Percentiles rank a stretch among this genome's conserved stretches.
Evolutionary conservation across 208 protist species (phyloP).

Genomic region (Leptomonas seymouri): DNA sequence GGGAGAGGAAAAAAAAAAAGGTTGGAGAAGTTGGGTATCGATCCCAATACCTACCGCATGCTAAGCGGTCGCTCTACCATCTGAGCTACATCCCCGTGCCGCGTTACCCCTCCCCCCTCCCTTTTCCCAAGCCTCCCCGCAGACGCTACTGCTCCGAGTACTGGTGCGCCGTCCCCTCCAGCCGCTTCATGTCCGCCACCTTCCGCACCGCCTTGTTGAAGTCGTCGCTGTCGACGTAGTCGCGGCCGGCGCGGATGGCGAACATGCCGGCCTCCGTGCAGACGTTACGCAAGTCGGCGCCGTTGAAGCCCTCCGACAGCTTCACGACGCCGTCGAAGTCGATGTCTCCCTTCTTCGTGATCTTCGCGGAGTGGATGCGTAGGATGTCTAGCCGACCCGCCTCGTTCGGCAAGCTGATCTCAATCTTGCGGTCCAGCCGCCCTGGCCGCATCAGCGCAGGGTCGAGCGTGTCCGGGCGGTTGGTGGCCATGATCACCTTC

Average conservation of each 20-base stretch:
- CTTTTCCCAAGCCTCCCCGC: neutral
- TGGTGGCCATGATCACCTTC: slow-evolving; percentile 99
- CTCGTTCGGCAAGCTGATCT: slow-evolving; percentile 99
- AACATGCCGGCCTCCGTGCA: slow-evolving; percentile 99
- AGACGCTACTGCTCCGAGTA: slow-evolving; percentile 84
- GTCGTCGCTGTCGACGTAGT: slow-evolving; percentile 98
- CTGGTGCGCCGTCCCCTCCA: slow-evolving; percentile 94
- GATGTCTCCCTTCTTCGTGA: slow-evolving; percentile 98
- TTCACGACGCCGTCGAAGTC: slow-evolving; percentile 99
- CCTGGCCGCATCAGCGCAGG: slow-evolving; percentile 98
- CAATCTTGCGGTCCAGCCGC: slow-evolving; percentile 96
- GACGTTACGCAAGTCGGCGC: slow-evolving; percentile 98
- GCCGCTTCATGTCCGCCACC: slow-evolving; percentile 98
- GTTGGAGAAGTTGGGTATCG: slow-evolving; percentile 94
- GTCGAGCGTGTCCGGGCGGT: slow-evolving; percentile 96
- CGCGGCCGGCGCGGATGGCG: slow-evolving; percentile 96
- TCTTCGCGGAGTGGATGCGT: slow-evolving; percentile 96
- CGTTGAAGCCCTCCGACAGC: slow-evolving; percentile 99
- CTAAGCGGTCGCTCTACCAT: slow-evolving; percentile 95
- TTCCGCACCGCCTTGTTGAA: slow-evolving; percentile 99
- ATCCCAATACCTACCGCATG: slow-evolving; percentile 94
- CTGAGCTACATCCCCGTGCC: slow-evolving; percentile 23
- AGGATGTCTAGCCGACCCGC: slow-evolving; percentile 97
- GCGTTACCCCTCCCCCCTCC: neutral
- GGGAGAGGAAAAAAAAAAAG: no score